These are phyloP conservation scores for Calonectria multiphialidica DNA, from an alignment of 2,329 filamentous ascomycete genomes.

Conservation along the genomic window DNA sequence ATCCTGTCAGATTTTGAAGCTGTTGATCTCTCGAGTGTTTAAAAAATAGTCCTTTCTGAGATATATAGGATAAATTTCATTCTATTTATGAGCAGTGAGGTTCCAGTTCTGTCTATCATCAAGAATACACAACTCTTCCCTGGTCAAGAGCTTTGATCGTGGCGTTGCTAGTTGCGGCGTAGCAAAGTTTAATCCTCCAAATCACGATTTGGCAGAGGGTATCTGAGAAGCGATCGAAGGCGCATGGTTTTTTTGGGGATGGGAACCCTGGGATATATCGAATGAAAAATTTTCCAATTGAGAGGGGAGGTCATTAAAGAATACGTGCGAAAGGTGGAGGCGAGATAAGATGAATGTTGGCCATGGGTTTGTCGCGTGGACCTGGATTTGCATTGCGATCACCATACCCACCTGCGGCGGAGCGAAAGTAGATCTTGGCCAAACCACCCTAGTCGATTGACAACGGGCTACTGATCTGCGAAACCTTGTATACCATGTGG, in stretches of 20 bases:
- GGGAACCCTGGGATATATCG: too few species aligned
- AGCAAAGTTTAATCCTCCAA: background rate
- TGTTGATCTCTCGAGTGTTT: too few species aligned
- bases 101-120: background rate
- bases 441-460: background rate
- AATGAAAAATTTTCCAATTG: background rate
- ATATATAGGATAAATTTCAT: too few species aligned
- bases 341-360: background rate
- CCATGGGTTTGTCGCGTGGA: background rate
- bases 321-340: background rate
- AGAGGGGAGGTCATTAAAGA: background rate
- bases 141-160: background rate
- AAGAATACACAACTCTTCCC: background rate
- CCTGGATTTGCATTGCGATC: background rate
- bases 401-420: background rate
- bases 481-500: background rate
- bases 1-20: too few species aligned
- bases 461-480: background rate
- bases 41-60: too few species aligned
- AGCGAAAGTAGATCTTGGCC: background rate
- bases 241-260: too few species aligned
- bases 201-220: too few species aligned
- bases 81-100: too few species aligned
- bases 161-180: background rate
- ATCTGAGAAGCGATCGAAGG: background rate